phyloP scores from a whole-genome alignment of 2,329 filamentous ascomycete species.

The Trichoderma sp. region DNA sequence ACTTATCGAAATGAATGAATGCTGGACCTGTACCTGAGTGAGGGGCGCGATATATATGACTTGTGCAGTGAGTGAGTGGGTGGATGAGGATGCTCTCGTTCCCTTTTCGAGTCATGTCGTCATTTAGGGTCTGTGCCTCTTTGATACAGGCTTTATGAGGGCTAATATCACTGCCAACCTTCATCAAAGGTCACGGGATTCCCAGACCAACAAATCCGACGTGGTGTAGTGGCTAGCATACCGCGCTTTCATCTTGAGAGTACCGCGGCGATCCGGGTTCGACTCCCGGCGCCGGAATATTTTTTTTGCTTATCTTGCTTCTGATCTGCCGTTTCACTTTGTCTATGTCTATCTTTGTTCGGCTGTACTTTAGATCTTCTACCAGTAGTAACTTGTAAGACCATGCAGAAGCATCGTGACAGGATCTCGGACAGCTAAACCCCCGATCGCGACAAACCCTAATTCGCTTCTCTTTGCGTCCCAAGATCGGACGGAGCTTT shows the following conservation, averaged over 20 bases:
- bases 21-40: neutral
- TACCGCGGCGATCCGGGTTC: slow-evolving; percentile 21
- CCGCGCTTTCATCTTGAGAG: slow-evolving; percentile 17
- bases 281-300: slow-evolving; percentile 21
- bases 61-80: neutral
- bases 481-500: neutral
- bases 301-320: neutral
- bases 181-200: slow-evolving; percentile 17
- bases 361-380: neutral
- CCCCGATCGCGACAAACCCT: neutral
- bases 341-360: neutral
- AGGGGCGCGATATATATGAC: neutral
- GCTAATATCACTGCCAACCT: neutral
- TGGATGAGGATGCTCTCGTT: neutral
- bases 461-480: neutral
- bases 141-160: neutral
- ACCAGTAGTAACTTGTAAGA: neutral
- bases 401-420: neutral
- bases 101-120: neutral
- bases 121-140: neutral
- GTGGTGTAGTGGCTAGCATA: slow-evolving; percentile 22
- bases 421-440: neutral
- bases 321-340: neutral
- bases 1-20: neutral
- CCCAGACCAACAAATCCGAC: slow-evolving; percentile 14